Percentiles rank a stretch among this genome's conserved stretches.
Evolutionary conservation across 2,329 filamentous ascomycete genomes (phyloP).

Genomic region (Penicillium italicum): DNA sequence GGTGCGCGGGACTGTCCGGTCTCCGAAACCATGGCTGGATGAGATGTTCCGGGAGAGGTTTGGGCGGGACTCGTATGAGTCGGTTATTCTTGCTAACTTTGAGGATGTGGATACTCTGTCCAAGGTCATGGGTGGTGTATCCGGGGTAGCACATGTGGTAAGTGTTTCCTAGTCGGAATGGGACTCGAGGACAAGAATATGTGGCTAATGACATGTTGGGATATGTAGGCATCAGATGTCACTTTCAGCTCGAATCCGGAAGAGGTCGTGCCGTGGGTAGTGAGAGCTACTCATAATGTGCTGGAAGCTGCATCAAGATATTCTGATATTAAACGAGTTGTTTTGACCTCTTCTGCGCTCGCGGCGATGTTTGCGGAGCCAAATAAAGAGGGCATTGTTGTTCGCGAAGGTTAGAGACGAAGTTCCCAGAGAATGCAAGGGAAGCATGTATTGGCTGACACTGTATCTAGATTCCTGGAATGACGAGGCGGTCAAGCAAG

Average conservation of each 20-base stretch:
- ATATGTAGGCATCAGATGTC: constrained; percentile 10
- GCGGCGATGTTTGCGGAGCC: constrained; percentile 5
- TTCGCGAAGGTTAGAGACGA: constrained; percentile 14
- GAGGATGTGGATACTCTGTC: neutral
- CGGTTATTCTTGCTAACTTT: constrained; percentile 17
- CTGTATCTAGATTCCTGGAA: constrained; percentile 16
- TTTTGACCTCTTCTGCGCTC: constrained; percentile 20
- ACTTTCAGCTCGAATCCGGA: constrained; percentile 11
- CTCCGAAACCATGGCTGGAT: constrained; percentile 33
- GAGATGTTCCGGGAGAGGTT: constrained; percentile 24
- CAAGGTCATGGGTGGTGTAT: constrained; percentile 25
- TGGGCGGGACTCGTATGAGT: constrained; percentile 24
- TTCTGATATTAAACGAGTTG: constrained; percentile 13
- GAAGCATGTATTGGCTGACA: neutral
- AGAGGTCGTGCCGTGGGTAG: constrained; percentile 6
- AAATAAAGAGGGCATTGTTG: neutral
- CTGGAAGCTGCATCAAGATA: constrained; percentile 11
- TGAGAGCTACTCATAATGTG: constrained; percentile 11
- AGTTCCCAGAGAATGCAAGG: neutral
- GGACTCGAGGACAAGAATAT: neutral
- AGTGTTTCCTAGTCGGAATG: neutral
- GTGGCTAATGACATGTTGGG: neutral
- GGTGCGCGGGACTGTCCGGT: constrained; percentile 46
- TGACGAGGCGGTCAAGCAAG: constrained; percentile 29
- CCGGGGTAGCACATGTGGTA: constrained; percentile 10